Conservation (phyloP, 768 basidiomycete genomes). For the Cytidiella melzeri region DNA sequence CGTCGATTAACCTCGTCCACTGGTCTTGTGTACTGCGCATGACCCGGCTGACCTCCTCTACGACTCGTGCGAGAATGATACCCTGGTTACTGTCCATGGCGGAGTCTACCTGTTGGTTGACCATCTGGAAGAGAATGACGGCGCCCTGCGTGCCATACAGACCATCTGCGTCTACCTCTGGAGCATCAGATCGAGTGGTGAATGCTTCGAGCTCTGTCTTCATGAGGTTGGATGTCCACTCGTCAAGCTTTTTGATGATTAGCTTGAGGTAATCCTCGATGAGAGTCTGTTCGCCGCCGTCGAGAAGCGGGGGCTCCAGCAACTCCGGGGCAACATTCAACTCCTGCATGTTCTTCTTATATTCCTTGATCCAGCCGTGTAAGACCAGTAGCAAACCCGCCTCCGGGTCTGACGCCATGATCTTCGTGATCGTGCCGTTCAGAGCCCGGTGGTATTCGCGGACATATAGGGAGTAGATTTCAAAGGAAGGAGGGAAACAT, state of each 20-base stretch:
- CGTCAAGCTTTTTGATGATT: constrained; percentile 92
- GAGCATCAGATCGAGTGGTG: constrained; percentile 72
- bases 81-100: constrained; percentile 96
- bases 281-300: constrained; percentile 87
- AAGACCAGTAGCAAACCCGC: constrained; percentile 84
- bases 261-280: constrained; percentile 95
- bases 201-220: constrained; percentile 85
- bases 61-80: constrained; percentile 83
- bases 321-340: constrained; percentile 76
- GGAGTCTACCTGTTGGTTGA: constrained; percentile 93
- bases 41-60: constrained; percentile 81
- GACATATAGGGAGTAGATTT: constrained; percentile 77
- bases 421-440: constrained; percentile 62
- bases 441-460: constrained; percentile 88
- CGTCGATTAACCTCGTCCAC: constrained; percentile 80
- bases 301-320: constrained; percentile 85
- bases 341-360: constrained; percentile 93
- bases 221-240: constrained; percentile 95
- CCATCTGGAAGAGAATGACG: constrained; percentile 95
- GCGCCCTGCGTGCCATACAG: constrained; percentile 86
- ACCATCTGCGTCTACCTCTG: constrained; percentile 85
- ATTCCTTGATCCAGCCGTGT: constrained; percentile 94
- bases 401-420: constrained; percentile 71
- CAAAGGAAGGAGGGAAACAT: constrained; percentile 90
- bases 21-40: constrained; percentile 86